Percentiles rank a stretch among this genome's conserved stretches.
These are phyloP conservation scores for Trametes elegans DNA, from an alignment of 768 basidiomycete species.

Conservation along the genomic window DNA sequence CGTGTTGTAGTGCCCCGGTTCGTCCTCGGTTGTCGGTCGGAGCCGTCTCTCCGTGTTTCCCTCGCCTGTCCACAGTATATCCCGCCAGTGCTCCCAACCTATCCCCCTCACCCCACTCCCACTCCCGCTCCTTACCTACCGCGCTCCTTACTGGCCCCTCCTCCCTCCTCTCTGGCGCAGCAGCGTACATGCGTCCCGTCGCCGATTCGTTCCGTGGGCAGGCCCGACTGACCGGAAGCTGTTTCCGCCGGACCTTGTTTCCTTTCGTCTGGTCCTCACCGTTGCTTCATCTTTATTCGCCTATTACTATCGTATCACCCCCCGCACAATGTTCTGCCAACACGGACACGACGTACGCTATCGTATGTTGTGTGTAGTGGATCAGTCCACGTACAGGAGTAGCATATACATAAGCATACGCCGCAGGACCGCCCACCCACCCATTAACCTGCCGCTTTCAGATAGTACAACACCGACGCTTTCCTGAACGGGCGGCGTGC, in stretches of 20 bases:
- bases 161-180: no score
- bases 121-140: neutral
- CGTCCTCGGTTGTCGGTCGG: neutral
- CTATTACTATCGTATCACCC: neutral
- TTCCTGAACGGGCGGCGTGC: neutral
- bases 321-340: neutral
- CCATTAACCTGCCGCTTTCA: neutral
- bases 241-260: neutral
- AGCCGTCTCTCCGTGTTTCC: neutral
- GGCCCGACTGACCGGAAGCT: slow-evolving; percentile 7
- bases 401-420: no score
- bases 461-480: slow-evolving; percentile 3
- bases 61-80: neutral
- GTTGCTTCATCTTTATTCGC: neutral
- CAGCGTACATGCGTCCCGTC: no score
- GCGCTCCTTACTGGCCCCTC: no score
- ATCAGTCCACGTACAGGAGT: no score
- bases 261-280: neutral
- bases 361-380: no score
- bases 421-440: no score
- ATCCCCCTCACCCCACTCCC: neutral
- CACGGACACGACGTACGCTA: neutral
- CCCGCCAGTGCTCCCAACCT: neutral
- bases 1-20: neutral
- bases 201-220: no score